Evolutionary conservation across 1,284 basidiomycete genomes (phyloP).

Genomic region (Marasmius oreades): DNA sequence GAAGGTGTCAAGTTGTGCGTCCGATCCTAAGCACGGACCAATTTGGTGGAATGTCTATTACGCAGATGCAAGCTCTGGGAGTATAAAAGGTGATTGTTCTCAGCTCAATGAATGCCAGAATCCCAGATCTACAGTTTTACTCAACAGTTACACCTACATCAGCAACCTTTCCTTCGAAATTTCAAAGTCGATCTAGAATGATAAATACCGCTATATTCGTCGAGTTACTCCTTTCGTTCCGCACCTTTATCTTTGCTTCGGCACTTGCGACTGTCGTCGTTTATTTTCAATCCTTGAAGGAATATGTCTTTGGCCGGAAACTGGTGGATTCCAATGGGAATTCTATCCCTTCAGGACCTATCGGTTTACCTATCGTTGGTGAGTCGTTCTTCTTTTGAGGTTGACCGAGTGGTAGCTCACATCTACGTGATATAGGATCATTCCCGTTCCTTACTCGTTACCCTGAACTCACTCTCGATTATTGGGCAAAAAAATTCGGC

Average conservation of each 20-base stretch:
- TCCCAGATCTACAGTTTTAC: too few relatives aligned
- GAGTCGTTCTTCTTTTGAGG: background rate
- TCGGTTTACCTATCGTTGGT: slow-evolving; percentile 2
- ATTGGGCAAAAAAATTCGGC: slow-evolving; percentile 35
- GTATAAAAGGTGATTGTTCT: too few relatives aligned
- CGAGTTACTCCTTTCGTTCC: background rate
- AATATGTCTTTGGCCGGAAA: background rate
- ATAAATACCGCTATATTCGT: background rate
- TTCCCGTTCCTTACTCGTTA: slow-evolving; percentile 34
- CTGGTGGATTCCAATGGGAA: background rate
- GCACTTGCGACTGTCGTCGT: slow-evolving; percentile 2
- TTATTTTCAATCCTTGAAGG: background rate
- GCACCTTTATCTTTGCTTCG: background rate
- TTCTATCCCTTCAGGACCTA: background rate
- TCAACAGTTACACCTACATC: too few relatives aligned
- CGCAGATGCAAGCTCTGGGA: too few relatives aligned
- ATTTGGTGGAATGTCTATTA: too few relatives aligned
- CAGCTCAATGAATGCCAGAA: too few relatives aligned
- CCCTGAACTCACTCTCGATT: slow-evolving; percentile 32
- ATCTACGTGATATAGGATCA: slow-evolving; percentile 12
- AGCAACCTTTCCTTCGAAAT: too few relatives aligned
- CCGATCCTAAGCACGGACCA: too few relatives aligned
- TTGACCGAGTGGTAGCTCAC: background rate
- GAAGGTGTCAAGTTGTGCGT: too few relatives aligned
- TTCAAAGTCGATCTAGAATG: too few relatives aligned